Base-by-base conservation (phyloP, 306 rosid genomes). In the Medicago lupulina region DNA sequence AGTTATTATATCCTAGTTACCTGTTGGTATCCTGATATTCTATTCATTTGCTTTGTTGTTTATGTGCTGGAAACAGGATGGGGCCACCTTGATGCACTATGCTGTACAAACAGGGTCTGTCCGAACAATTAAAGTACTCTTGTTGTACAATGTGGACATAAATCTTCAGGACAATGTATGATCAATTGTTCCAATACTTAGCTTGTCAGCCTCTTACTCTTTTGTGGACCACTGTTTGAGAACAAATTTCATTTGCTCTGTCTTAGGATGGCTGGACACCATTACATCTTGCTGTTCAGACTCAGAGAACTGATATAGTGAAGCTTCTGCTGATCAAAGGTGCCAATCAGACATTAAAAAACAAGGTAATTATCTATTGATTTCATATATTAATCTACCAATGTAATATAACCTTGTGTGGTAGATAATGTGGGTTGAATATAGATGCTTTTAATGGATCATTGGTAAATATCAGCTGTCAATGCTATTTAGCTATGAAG, bases 231-330 rank as follows among this genome's bases (percentile, higher is more conserved):
- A 17, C 23, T 81, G 34, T 54, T 71, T 64, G 51, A 79, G 67
- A 62, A 17, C 46, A 9, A 49, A 36, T 62, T 72, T 38, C 61
- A 61, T 84, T 83, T 69, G 25, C 14, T 18, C 7, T 74, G 16
- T 62, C 73, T 39, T 78, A 95, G 97, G 89, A 92, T 84, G 99
- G 99, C 51, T 92, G 97, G 99, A 86, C 93, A 23, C 97, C 97
- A 0, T 85, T 95, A 73, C 99, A 95, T 76, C 87, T 95, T 47
- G 97, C 99, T 36, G 90, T 92, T 76, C 99, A 92, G 82, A 89
- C 93, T 51, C 91, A 82, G 65, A 88, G 99, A 76, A 84, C 86
- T 38, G 99, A 95, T 79, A 66, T 92, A 17, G 93, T 89, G 83
- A 95, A 87, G 85, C 97, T 92, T 76, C 82, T 95, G 67, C 75